Conservation (phyloP, 2,329 filamentous ascomycete genomes). For the Thermomyces lanuginosus region DNA sequence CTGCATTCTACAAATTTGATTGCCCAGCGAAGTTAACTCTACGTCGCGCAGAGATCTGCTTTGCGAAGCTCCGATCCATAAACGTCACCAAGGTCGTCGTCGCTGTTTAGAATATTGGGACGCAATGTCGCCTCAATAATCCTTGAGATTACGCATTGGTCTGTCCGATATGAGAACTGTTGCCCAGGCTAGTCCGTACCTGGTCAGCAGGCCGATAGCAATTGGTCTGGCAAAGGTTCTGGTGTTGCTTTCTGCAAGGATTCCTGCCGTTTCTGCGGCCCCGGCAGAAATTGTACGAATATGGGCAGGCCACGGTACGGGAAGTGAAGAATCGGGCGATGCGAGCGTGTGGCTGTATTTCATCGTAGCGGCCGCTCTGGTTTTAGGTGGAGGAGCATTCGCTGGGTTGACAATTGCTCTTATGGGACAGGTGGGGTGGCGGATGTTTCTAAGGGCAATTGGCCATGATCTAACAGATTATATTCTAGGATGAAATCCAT, state of each 20-base stretch:
- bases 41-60: too few relatives aligned
- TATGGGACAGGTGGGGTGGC: slow-evolving; percentile 42
- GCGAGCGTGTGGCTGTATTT: slow-evolving; percentile 67
- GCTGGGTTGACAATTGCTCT: slow-evolving; percentile 63
- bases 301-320: slow-evolving; percentile 15
- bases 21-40: too few relatives aligned
- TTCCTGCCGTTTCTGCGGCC: slow-evolving; percentile 24
- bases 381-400: slow-evolving; percentile 80
- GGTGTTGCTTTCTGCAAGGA: slow-evolving; percentile 19
- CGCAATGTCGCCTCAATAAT: too few relatives aligned
- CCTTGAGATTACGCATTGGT: neutral
- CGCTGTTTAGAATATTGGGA: too few relatives aligned
- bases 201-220: slow-evolving; percentile 23
- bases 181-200: slow-evolving; percentile 13
- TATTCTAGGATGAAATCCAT: slow-evolving; percentile 76
- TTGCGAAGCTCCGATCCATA: too few relatives aligned
- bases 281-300: slow-evolving; percentile 14
- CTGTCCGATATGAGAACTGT: slow-evolving; percentile 8
- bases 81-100: too few relatives aligned
- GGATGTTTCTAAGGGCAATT: too few relatives aligned
- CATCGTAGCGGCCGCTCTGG: slow-evolving; percentile 59
- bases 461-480: neutral
- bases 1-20: too few relatives aligned
- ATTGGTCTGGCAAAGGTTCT: slow-evolving; percentile 28
- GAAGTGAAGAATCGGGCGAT: slow-evolving; percentile 39